Percentiles rank a stretch among this genome's conserved stretches.
Evolutionary conservation across 345 rosid genomes (phyloP).

Genomic region (Eutrema heterophyllum): DNA sequence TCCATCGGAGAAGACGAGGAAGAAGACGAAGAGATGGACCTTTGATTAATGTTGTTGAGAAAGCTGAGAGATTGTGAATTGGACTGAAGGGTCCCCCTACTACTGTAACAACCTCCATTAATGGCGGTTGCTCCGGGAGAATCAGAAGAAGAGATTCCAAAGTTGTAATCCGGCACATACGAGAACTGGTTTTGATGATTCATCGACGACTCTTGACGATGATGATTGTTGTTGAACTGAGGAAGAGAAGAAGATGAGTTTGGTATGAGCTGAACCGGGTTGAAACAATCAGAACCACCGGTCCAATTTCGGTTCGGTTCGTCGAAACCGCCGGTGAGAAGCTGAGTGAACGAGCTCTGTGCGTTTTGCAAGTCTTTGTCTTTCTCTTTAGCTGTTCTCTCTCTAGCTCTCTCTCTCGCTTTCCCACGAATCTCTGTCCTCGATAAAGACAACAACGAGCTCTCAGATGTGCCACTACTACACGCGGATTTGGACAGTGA

Average conservation of each 20-base stretch:
- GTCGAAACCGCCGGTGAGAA: slow-evolving; percentile 57
- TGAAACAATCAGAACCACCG: slow-evolving; percentile 51
- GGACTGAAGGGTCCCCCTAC: slow-evolving; percentile 99
- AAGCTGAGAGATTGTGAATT: slow-evolving; percentile 48
- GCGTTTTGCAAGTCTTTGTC: slow-evolving; percentile 48
- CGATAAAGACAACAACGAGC: slow-evolving; percentile 70
- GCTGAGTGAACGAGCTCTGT: slow-evolving; percentile 74
- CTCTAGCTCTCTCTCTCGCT: slow-evolving; percentile 77
- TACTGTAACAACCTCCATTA: slow-evolving; percentile 62
- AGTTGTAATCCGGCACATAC: slow-evolving; percentile 71
- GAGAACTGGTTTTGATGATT: slow-evolving; percentile 44
- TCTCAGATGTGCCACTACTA: slow-evolving; percentile 89
- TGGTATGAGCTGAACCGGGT: slow-evolving; percentile 43
- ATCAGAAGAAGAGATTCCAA: slow-evolving; percentile 61
- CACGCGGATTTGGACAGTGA: slow-evolving; percentile 67
- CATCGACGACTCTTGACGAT: slow-evolving; percentile 22
- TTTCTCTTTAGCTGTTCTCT: slow-evolving; percentile 77
- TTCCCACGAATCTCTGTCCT: slow-evolving; percentile 62
- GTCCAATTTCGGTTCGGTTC: slow-evolving; percentile 41
- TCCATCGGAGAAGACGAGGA: slow-evolving; percentile 34
- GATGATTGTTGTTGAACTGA: neutral
- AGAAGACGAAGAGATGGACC: slow-evolving; percentile 41
- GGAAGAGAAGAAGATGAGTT: slow-evolving; percentile 29
- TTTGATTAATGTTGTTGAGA: slow-evolving; percentile 49
- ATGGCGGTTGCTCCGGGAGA: slow-evolving; percentile 19